Evolutionary conservation across 352 stramenopile species (phyloP), one percentile per base, ranked within the genome.

Genomic region (Pythium vanterpoolii): DNA sequence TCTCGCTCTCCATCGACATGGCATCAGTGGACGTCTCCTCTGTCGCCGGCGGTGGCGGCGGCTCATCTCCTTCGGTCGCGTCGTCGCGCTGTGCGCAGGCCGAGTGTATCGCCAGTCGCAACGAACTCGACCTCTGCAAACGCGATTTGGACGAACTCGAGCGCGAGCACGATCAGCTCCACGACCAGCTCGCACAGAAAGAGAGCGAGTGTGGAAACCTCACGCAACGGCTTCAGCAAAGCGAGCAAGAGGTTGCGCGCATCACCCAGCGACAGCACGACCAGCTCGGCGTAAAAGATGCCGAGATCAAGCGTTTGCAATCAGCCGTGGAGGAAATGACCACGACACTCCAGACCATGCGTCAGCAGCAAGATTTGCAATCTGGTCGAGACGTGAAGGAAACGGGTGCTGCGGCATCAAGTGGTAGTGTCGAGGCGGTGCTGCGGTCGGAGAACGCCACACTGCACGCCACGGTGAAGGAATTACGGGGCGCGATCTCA

Each of bases 121-220:
- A 93, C 53, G 83, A 90, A 63, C 60, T 90, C 52, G 77, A 76
- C 62, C 69, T 87, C 11, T 57, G 88, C 23, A 66, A 68, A 5
- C 71, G 77, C 39, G 80, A 93, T 52, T 52, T 88, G 16, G 64
- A 85, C 23, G 79, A 89, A 66, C 42, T 90, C 10, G 73, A 80
- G 65, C 50, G 66, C 49, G 79, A 93, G 60, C 85, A 77, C 49
- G 77, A 89, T 43, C 64, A 80, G 64, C 69, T 90, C n/a, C 74
- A 87, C 56, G 81, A 91, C 14, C 66, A 79, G 38, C 52, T 87
- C 40, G 68, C 67, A 9, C 39, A 51, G 1, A 48, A 85, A 26
- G 69, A 84, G 47, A 64, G 21, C 68, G 77, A 48, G 33, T 43
- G 30, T 58, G 47, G 49, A 39, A 47, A 44, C 23, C 47, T 60